Base-by-base conservation (phyloP, 1,139 yeast genomes). In the Magnusiomyces ingens region DNA sequence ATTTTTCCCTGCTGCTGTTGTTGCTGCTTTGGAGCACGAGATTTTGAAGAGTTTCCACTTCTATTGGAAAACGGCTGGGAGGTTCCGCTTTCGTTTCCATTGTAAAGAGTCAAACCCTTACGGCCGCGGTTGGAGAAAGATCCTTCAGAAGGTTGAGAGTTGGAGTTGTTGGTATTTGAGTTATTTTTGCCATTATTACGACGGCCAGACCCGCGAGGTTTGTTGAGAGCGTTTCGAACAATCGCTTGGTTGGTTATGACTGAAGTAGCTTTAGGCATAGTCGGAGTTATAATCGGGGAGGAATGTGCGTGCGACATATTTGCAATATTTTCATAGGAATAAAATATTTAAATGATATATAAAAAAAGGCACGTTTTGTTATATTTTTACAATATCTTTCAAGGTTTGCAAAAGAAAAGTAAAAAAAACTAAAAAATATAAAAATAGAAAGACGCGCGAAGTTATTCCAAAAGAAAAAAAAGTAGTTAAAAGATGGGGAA, bases 201-300 rank as follows among this genome's bases (percentile, higher is more conserved):
- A 26, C 32, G 32, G 32, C 32, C 32, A 26, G 32, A 26, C 4
- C 32, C 32, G 32, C 32, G 32, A 32, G 52, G 29, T 21, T 38
- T 55, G 32, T 55, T 58, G 22, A 64, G 52, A 18, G 67, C 67
- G 41, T 64, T 58, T 52, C 62, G 58, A 35, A 64, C 67, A 40
- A 64, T 61, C 11, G 63, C 59, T 41, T 66, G 66, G 52, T 64
- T 64, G 21, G 67, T 64, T 48, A 64, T 63, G 22, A 64, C 52
- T 17, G 55, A 53, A 19, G 55, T 50, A 2, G 53, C 38, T 44
- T 49, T 52, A 15, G 54, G 47, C 17, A 47, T 41, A 15, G 45
- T 37, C 12, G 52, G 45, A 4, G 19, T 17, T 15, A 41, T 15
- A 37, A 12, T 26, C 13, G 18, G 10, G 11, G 40, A 19, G 19